phyloP scores from a whole-genome alignment of 2,329 filamentous ascomycete species.

The Ophiocordyceps camponoti-rufipedis region DNA sequence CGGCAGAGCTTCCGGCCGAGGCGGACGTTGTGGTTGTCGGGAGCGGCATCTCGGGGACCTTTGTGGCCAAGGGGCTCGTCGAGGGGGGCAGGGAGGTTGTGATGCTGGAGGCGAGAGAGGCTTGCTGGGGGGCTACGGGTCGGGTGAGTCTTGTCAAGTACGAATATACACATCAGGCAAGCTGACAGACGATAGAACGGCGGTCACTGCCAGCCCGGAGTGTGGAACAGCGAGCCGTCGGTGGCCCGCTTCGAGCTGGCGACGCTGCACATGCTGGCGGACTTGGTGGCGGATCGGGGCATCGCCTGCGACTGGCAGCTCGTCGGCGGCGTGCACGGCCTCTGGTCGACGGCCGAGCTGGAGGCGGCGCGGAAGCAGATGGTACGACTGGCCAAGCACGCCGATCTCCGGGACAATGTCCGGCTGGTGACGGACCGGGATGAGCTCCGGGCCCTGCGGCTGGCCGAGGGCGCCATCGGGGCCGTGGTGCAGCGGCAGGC shows the following conservation, averaged over 20 bases:
- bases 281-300: constrained; percentile 33
- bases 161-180: background rate
- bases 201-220: constrained; percentile 56
- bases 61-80: constrained; percentile 46
- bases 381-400: constrained; percentile 28
- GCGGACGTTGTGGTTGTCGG: constrained; percentile 58
- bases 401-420: constrained; percentile 35
- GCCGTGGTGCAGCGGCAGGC: constrained; percentile 47
- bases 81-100: constrained; percentile 37
- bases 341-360: constrained; percentile 38
- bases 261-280: constrained; percentile 43
- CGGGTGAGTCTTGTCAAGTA: constrained; percentile 31
- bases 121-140: constrained; percentile 72
- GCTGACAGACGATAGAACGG: constrained; percentile 29
- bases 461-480: constrained; percentile 34
- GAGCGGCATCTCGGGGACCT: constrained; percentile 59
- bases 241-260: constrained; percentile 55
- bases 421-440: constrained; percentile 15
- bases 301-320: constrained; percentile 55
- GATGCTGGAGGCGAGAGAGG: constrained; percentile 62
- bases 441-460: constrained; percentile 31
- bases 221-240: constrained; percentile 41
- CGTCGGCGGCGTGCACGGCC: constrained; percentile 44
- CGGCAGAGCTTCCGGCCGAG: constrained; percentile 37
- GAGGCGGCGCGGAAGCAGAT: constrained; percentile 31